These are phyloP conservation scores for Scutellaria barbata DNA, from an alignment of 257 asterid species.

Conservation along the genomic window DNA sequence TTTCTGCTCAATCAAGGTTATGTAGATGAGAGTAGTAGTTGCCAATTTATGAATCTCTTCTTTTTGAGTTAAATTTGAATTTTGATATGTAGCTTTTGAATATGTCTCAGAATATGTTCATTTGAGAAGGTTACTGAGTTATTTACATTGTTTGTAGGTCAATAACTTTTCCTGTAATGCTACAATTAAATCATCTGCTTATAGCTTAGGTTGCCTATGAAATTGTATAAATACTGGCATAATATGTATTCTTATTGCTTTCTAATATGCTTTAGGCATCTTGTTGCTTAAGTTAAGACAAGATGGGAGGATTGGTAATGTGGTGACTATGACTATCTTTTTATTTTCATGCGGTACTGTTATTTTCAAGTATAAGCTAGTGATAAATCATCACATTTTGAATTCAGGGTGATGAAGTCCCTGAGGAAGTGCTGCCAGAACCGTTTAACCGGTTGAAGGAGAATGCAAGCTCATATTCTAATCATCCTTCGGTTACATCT, in stretches of 20 bases:
- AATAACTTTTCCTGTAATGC: too few relatives aligned
- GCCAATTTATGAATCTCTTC: not conserved
- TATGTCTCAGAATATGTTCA: too few relatives aligned
- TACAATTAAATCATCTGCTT: too few relatives aligned
- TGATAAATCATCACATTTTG: constrained; percentile 25
- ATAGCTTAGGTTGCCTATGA: too few relatives aligned
- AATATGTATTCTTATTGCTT: too few relatives aligned
- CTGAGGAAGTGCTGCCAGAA: constrained; percentile 69
- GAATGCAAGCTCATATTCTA: constrained; percentile 28
- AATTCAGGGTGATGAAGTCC: constrained; percentile 80
- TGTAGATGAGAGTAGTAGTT: not conserved
- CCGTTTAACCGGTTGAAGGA: constrained; percentile 53
- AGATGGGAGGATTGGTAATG: not conserved
- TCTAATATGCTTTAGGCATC: constrained; percentile 3
- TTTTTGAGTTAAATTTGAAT: not conserved
- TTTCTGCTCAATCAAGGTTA: constrained; percentile 21
- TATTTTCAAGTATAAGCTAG: not conserved
- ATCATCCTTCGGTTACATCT: constrained; percentile 32
- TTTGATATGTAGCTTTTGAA: not conserved
- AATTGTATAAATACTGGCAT: too few relatives aligned
- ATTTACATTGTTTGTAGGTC: not conserved
- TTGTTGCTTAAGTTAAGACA: constrained; percentile 1
- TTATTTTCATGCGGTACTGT: not conserved
- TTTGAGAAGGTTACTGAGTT: not conserved
- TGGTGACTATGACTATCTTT: not conserved